Base-by-base conservation (phyloP, 2,329 filamentous ascomycete species). In the Thermothelomyces thermophilus region DNA sequence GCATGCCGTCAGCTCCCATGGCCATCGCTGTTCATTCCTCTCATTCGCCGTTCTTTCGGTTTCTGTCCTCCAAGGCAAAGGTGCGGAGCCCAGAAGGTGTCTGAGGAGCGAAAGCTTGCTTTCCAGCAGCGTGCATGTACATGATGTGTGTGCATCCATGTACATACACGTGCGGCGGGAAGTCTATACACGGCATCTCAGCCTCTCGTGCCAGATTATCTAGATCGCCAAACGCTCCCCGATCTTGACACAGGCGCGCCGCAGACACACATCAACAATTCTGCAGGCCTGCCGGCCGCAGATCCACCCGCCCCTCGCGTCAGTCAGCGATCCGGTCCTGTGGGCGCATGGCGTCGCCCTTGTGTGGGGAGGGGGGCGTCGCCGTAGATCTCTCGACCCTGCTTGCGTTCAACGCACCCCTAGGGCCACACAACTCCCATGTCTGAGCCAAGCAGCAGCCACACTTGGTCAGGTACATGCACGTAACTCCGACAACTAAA, bases 341-440 rank as follows among this genome's bases (percentile, higher is more conserved):
- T 51, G 48, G 44, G 49, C 36, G 45, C 41, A 48, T 51, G 53
- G 48, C 53, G 50, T 50, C 50, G 54, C 46, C 34, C 40, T 48
- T 36, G 24, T 19, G 33, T 24, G 22, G 43, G 48, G 17, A 46
- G 48, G 54, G n/a, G 41, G 48, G 53, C 45, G 57, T 58, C 46
- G 44, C 46, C 48, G 56, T 56, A 57, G 54, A 58, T 58, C 53
- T 54, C 35, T 52, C 47, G 50, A 48, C 50, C 37, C 41, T 56
- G 48, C 48, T 41, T 43, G 36, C 34, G 22, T 35, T 46, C 44
- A 37, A 47, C 30, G 35, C 42, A 33, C 39, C 48, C 39, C 46
- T 39, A 46, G 34, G 50, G 44, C 51, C 54, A 54, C 55, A 28
- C 48, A n/a, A 26, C 54, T 56, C 48, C 51, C 52, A 57, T 60